phyloP scores from a whole-genome alignment of 176 grass and related monocot species.

The Olyra latifolia region DNA sequence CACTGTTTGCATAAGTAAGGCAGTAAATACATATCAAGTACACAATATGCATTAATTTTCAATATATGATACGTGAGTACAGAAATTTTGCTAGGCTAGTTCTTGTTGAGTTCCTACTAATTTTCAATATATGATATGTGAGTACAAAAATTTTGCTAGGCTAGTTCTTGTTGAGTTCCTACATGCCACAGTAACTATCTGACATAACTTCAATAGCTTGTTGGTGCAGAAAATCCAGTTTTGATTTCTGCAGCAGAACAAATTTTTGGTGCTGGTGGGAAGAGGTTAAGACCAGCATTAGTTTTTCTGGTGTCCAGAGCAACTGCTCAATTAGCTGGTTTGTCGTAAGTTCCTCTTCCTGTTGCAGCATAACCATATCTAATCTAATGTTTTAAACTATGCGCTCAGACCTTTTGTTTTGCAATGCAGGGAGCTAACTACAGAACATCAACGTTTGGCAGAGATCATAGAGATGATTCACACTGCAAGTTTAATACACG shows the following conservation, averaged over 20 bases:
- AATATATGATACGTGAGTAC: neutral
- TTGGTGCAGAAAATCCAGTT: conserved; percentile 96
- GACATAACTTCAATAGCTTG: conserved; percentile 57
- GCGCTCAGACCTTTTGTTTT: conserved; percentile 15
- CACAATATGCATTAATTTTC: neutral
- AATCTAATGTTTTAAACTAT: neutral
- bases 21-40: conserved; percentile 7
- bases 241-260: conserved; percentile 84
- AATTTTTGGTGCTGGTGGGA: conserved; percentile 97
- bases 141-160: neutral
- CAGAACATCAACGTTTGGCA: conserved; percentile 75
- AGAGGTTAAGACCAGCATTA: conserved; percentile 87
- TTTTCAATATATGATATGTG: too few relatives aligned
- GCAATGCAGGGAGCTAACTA: conserved; percentile 72
- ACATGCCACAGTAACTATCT: conserved; percentile 30
- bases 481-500: conserved; percentile 98
- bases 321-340: conserved; percentile 69
- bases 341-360: conserved; percentile 56
- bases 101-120: too few relatives aligned
- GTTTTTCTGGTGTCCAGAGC: conserved; percentile 97
- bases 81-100: too few relatives aligned
- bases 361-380: neutral
- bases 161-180: neutral
- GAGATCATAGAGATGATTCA: conserved; percentile 99
- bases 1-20: neutral